These are phyloP conservation scores for Colletotrichum liriopes DNA, from an alignment of 2,329 filamentous ascomycete species.

Conservation along the genomic window DNA sequence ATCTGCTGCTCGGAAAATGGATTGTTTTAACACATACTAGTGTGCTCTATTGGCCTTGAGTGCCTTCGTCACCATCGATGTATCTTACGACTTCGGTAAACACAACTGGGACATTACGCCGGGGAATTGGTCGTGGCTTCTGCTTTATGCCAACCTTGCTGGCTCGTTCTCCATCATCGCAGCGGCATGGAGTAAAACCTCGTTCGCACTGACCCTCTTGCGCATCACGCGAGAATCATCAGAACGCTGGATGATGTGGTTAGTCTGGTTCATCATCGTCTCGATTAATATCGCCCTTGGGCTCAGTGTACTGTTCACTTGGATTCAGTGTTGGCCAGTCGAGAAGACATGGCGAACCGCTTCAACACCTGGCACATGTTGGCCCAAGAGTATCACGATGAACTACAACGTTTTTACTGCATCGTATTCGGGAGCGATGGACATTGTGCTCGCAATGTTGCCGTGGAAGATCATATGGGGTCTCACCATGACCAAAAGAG, in stretches of 20 bases:
- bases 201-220: slow-evolving; percentile 50
- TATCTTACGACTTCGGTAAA: slow-evolving; percentile 41
- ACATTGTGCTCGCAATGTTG: slow-evolving; percentile 58
- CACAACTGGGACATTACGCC: slow-evolving; percentile 39
- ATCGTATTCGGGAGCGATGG: slow-evolving; percentile 55
- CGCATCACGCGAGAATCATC: slow-evolving; percentile 45
- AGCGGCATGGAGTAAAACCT: slow-evolving; percentile 49
- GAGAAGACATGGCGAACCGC: slow-evolving; percentile 46
- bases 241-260: slow-evolving; percentile 44
- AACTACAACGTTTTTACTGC: slow-evolving; percentile 50
- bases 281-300: slow-evolving; percentile 47
- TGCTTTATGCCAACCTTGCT: slow-evolving; percentile 43
- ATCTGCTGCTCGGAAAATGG: too few species aligned
- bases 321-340: slow-evolving; percentile 48
- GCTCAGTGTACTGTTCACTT: slow-evolving; percentile 46
- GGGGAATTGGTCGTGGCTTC: slow-evolving; percentile 37
- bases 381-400: slow-evolving; percentile 48
- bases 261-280: slow-evolving; percentile 49
- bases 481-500: slow-evolving; percentile 56
- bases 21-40: neutral
- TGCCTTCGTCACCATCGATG: slow-evolving; percentile 34
- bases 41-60: slow-evolving; percentile 33
- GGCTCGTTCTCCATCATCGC: slow-evolving; percentile 46
- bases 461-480: slow-evolving; percentile 60
- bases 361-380: slow-evolving; percentile 46